Evolutionary conservation across 1,139 yeast species (phyloP).

Genomic region (Scheffersomyces cryptocercus): DNA sequence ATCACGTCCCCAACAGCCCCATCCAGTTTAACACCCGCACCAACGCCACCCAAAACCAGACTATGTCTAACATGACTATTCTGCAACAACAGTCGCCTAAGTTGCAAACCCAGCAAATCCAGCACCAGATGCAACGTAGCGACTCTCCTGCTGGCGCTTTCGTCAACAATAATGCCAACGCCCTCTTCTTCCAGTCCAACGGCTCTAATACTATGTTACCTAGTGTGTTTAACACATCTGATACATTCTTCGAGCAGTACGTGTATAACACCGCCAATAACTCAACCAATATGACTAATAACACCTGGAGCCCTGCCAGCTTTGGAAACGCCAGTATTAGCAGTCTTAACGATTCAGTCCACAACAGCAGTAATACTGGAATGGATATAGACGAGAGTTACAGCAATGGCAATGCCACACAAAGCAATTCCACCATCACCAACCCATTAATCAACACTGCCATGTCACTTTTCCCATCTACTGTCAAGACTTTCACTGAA

Average conservation of each 20-base stretch:
- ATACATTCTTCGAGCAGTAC: slow-evolving; percentile 32
- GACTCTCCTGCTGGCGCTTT: background rate
- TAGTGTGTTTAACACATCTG: slow-evolving; percentile 13
- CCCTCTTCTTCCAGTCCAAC: slow-evolving; percentile 8
- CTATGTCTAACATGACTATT: too few species aligned
- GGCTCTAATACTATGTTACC: slow-evolving; percentile 1
- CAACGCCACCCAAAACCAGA: slow-evolving; percentile 1
- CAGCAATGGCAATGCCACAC: background rate
- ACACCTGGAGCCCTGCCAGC: background rate
- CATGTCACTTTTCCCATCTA: slow-evolving; percentile 3
- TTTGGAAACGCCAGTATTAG: background rate
- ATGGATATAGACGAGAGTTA: slow-evolving; percentile 12
- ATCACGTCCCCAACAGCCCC: slow-evolving; percentile 41
- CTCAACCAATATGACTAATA: background rate
- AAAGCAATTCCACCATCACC: too few species aligned
- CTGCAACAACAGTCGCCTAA: background rate
- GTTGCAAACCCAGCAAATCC: background rate
- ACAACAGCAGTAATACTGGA: background rate
- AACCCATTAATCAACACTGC: background rate
- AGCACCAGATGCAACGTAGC: background rate
- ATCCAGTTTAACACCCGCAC: slow-evolving; percentile 8
- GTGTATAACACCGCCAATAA: slow-evolving; percentile 5
- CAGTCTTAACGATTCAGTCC: slow-evolving; percentile 3
- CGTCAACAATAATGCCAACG: slow-evolving; percentile 2
- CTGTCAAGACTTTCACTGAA: slow-evolving; percentile 34